Conservation (phyloP, 371 early-diverging fungal genomes). For the Furculomyces boomerangus region DNA sequence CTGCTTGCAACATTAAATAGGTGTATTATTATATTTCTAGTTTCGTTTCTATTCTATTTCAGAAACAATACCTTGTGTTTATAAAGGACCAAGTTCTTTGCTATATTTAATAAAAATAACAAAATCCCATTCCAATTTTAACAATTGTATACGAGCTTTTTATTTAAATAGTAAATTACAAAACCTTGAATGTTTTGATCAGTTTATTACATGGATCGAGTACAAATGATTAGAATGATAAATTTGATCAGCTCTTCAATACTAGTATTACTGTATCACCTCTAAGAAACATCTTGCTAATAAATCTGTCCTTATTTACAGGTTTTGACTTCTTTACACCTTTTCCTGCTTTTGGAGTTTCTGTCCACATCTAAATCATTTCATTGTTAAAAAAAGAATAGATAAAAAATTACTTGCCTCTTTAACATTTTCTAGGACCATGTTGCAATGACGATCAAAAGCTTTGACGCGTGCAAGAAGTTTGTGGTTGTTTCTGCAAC, state of each 20-base stretch:
- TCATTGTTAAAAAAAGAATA: background rate
- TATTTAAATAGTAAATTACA: too few relatives aligned
- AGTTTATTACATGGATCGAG: too few relatives aligned
- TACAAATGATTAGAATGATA: background rate
- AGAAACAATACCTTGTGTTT: too few relatives aligned
- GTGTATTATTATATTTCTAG: too few relatives aligned
- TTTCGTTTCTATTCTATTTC: too few relatives aligned
- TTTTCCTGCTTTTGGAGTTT: conserved; percentile 72
- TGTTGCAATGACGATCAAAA: conserved; percentile 96
- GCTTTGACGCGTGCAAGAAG: conserved; percentile 94
- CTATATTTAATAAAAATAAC: too few relatives aligned
- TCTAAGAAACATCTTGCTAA: conserved; percentile 93
- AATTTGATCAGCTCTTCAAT: conserved; percentile 12
- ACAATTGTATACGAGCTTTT: too few relatives aligned
- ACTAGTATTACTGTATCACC: conserved; percentile 92
- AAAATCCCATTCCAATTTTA: too few relatives aligned
- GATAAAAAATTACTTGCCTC: conserved; percentile 39
- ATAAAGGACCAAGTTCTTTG: too few relatives aligned
- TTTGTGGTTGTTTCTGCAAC: conserved; percentile 92
- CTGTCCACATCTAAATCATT: conserved; percentile 79
- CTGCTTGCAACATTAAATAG: too few relatives aligned
- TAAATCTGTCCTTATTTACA: conserved; percentile 94
- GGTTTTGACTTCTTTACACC: conserved; percentile 86
- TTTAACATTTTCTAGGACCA: conserved; percentile 96
- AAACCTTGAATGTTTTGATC: too few relatives aligned